Conservation (phyloP, 768 basidiomycete species). For the Mycena vulgaris region DNA sequence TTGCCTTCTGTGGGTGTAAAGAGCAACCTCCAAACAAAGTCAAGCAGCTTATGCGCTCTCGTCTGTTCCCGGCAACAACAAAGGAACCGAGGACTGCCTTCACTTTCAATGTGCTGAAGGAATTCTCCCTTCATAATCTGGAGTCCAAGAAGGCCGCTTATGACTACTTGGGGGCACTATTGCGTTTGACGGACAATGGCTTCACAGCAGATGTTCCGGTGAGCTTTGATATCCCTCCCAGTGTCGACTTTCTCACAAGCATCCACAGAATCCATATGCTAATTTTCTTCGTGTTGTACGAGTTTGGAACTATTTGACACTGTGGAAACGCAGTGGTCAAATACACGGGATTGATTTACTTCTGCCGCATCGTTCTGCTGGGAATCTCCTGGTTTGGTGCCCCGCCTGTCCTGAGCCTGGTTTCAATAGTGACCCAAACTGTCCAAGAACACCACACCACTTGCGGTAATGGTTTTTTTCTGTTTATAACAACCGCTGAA, state of each 20-base stretch:
- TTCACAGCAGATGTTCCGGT: slow-evolving; percentile 40
- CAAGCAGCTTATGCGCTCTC: slow-evolving; percentile 41
- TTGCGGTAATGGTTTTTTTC: slow-evolving; percentile 25
- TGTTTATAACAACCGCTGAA: no score
- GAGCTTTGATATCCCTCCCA: background rate
- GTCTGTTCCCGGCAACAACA: slow-evolving; percentile 46
- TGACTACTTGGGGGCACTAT: slow-evolving; percentile 42
- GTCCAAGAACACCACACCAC: slow-evolving; percentile 34
- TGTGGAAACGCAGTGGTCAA: slow-evolving; percentile 39
- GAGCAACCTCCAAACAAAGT: slow-evolving; percentile 27
- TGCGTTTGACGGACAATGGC: slow-evolving; percentile 41
- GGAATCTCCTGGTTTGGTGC: slow-evolving; percentile 39
- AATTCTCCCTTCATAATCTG: no score
- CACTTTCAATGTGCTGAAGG: slow-evolving; percentile 41
- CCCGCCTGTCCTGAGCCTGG: slow-evolving; percentile 42
- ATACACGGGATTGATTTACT: slow-evolving; percentile 42
- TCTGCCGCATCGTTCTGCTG: slow-evolving; percentile 32
- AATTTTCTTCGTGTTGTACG: no score
- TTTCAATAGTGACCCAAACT: no score
- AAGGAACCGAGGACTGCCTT: slow-evolving; percentile 42
- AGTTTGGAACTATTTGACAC: slow-evolving; percentile 39
- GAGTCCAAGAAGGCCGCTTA: slow-evolving; percentile 45
- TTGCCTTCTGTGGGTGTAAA: no score
- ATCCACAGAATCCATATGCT: slow-evolving; percentile 43
- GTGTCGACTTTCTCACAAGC: background rate